Percentiles rank a stretch among this genome's conserved stretches.
Conservation (phyloP, 768 basidiomycete genomes). For the Strobilomyces dryophilus region DNA sequence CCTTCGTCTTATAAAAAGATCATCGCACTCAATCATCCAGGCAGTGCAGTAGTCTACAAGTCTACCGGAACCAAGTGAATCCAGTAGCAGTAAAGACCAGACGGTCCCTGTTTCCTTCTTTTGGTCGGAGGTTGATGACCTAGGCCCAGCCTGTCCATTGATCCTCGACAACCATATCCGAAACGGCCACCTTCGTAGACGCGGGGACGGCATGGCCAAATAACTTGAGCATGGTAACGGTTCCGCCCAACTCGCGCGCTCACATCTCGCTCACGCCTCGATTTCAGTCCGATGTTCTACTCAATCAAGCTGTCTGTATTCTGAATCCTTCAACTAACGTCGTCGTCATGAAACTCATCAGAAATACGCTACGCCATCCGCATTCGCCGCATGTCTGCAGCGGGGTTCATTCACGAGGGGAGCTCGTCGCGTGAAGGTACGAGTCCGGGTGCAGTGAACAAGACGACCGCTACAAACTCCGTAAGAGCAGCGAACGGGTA, state of each 20-base stretch:
- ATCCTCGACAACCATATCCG: too few relatives aligned
- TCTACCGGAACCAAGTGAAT: too few relatives aligned
- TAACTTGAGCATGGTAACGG: not conserved
- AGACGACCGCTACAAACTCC: slow-evolving; percentile 28
- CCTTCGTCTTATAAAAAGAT: too few relatives aligned
- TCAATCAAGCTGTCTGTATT: not conserved
- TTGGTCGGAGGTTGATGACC: too few relatives aligned
- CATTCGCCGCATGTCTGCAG: not conserved
- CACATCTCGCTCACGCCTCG: too few relatives aligned
- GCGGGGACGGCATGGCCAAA: not conserved
- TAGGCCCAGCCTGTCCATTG: too few relatives aligned
- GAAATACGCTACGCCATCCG: not conserved
- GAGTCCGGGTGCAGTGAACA: slow-evolving; percentile 32
- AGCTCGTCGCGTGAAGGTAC: slow-evolving; percentile 29
- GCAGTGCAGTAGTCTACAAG: too few relatives aligned
- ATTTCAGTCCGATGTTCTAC: not conserved
- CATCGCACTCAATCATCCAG: too few relatives aligned
- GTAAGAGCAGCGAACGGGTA: slow-evolving; percentile 32
- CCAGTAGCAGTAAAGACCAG: too few relatives aligned
- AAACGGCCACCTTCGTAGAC: too few relatives aligned
- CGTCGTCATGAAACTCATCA: not conserved
- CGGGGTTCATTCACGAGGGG: slow-evolving; percentile 11
- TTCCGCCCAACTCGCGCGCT: not conserved
- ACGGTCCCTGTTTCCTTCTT: too few relatives aligned
- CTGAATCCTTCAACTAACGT: not conserved